A percentile compares a stretch with the other conserved stretches of the same genome.
Conservation (phyloP, 2,329 filamentous ascomycete species). For the Colletotrichum destructivum region DNA sequence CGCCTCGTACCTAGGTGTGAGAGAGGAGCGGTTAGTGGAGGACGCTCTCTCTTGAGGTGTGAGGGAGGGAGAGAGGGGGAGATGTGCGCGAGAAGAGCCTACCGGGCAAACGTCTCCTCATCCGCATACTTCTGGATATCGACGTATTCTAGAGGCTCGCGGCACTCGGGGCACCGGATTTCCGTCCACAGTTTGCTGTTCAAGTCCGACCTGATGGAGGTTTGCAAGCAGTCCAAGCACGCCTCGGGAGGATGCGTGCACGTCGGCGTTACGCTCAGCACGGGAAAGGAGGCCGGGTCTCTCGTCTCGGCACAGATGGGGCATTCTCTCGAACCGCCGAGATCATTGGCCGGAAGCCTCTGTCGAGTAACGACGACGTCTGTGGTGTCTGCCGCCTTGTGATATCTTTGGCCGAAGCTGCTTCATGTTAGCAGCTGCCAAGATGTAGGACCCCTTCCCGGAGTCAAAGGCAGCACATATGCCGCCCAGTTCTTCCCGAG, state of each 20-base stretch:
- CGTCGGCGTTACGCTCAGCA: slow-evolving; percentile 50
- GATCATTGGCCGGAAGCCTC: slow-evolving; percentile 46
- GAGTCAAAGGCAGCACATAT: not conserved
- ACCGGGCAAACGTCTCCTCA: slow-evolving; percentile 60
- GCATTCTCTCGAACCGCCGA: slow-evolving; percentile 50
- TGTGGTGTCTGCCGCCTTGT: slow-evolving; percentile 46
- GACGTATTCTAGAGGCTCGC: slow-evolving; percentile 56
- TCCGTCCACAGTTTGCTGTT: slow-evolving; percentile 58
- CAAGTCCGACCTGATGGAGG: slow-evolving; percentile 54
- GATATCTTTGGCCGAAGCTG: slow-evolving; percentile 55
- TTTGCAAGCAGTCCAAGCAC: slow-evolving; percentile 54
- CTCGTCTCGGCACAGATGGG: slow-evolving; percentile 55
- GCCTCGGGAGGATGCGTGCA: slow-evolving; percentile 53
- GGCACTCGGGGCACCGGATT: slow-evolving; percentile 68
- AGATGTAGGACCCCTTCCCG: slow-evolving; percentile 14
- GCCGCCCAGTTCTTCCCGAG: not conserved
- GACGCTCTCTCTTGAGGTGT: not conserved
- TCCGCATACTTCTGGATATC: slow-evolving; percentile 64
- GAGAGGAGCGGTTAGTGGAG: not conserved
- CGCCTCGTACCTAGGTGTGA: slow-evolving; percentile 54
- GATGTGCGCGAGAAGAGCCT: slow-evolving; percentile 15
- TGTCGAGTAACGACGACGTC: slow-evolving; percentile 51
- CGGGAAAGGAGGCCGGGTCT: slow-evolving; percentile 49
- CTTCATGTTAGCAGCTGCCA: not conserved
- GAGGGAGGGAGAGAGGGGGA: no score